Evolutionary conservation across 768 basidiomycete genomes (phyloP).

Genomic region (Suillus lakei): DNA sequence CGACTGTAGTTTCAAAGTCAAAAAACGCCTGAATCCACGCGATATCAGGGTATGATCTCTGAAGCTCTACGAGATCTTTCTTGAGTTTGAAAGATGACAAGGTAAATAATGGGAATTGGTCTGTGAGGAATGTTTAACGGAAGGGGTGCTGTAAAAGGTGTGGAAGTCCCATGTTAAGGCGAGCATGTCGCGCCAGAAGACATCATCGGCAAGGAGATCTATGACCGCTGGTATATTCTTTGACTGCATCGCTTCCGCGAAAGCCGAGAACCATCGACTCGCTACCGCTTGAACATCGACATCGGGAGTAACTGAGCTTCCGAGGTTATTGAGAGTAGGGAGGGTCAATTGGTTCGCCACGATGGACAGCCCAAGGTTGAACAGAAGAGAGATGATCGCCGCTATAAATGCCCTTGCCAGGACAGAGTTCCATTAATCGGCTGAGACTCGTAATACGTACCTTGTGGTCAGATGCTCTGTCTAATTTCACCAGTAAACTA

Average conservation of each 20-base stretch:
- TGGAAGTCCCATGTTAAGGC: slow-evolving; percentile 68
- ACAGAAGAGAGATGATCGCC: background rate
- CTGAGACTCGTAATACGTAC: background rate
- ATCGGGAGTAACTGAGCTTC: slow-evolving; percentile 31
- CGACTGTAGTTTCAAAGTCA: slow-evolving; percentile 48
- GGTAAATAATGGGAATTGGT: slow-evolving; percentile 41
- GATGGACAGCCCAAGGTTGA: background rate
- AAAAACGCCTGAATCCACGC: slow-evolving; percentile 50
- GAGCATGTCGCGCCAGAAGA: slow-evolving; percentile 65
- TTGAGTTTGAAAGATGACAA: slow-evolving; percentile 31
- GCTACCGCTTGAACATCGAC: slow-evolving; percentile 43
- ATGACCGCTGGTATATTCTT: slow-evolving; percentile 41
- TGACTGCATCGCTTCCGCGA: slow-evolving; percentile 37
- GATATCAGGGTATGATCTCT: slow-evolving; percentile 39
- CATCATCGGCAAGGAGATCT: slow-evolving; percentile 36
- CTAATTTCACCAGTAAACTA: too few species aligned
- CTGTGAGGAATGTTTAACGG: slow-evolving; percentile 51
- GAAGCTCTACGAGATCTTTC: slow-evolving; percentile 21
- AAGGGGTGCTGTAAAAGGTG: slow-evolving; percentile 50
- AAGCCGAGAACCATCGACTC: slow-evolving; percentile 46
- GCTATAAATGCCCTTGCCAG: background rate
- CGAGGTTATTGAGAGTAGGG: slow-evolving; percentile 29
- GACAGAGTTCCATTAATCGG: background rate
- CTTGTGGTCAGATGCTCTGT: background rate
- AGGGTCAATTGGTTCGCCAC: slow-evolving; percentile 12